A percentile compares a stretch with the other conserved stretches of the same genome.
Conservation (phyloP, 768 basidiomycete species). For the Russula compacta region DNA sequence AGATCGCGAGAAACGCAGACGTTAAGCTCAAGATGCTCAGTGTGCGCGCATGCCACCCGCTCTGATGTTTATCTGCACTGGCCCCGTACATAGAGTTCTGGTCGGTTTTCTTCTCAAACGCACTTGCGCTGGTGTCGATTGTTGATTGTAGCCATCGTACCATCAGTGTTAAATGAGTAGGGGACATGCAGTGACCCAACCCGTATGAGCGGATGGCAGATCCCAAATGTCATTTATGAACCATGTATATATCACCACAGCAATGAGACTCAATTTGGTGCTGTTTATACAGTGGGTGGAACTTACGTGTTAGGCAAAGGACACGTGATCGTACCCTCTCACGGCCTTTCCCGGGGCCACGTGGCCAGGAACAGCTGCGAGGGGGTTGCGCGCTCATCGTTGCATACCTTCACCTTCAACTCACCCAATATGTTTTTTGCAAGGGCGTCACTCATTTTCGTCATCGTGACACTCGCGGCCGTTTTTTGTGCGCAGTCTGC, state of each 20-base stretch:
- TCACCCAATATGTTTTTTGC: slow-evolving; percentile 46
- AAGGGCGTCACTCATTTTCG: slow-evolving; percentile 50
- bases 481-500: slow-evolving; percentile 63
- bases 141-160: not conserved
- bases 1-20: not conserved
- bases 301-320: too few species aligned
- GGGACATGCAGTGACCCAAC: not conserved
- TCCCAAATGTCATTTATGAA: not conserved
- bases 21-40: not conserved
- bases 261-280: too few species aligned
- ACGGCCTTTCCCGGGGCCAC: slow-evolving; percentile 10
- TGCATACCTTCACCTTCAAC: slow-evolving; percentile 17
- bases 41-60: too few species aligned
- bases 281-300: too few species aligned
- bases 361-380: not conserved
- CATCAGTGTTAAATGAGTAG: not conserved
- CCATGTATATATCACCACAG: not conserved
- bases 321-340: too few species aligned
- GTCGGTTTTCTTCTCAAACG: not conserved
- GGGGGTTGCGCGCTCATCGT: slow-evolving; percentile 4
- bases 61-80: not conserved
- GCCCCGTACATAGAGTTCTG: not conserved
- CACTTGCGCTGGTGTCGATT: not conserved
- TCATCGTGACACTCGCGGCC: slow-evolving; percentile 54
- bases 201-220: not conserved